Base-by-base conservation (phyloP, 1,284 basidiomycete genomes). In the Pisolithus thermaeus region DNA sequence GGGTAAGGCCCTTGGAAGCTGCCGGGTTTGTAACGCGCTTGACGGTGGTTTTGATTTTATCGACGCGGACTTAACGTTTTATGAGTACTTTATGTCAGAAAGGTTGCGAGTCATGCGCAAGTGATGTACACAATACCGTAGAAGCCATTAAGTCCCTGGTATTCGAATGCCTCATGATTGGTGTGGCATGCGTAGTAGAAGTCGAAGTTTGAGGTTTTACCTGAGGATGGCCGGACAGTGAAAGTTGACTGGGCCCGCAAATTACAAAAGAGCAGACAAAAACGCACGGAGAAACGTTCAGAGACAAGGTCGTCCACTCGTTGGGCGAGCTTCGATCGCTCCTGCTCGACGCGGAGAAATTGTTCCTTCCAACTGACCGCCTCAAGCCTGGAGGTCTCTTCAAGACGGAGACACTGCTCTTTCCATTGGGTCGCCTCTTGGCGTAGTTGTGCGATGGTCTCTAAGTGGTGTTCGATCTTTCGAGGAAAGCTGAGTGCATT, bases 291-390 rank as follows among this genome's bases (percentile, higher is more conserved):
- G 36, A 77, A 61, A 51, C 75, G 74, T 48, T 79, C 76, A 8
- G 74, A 63, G 4, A 80, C 64, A 9, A 84, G 70, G 52, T 84
- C 80, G 43, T 84, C 81, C 11, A 83, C 63, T 30, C 78, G 72
- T 4, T 73, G 73, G 7, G 76, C 71, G 22, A 86, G 69, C 5
- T 74, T 70, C 32, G 73, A 74, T 52, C 84, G 73, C 53, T 85
- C 83, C 52, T 81, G 72, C 55, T 87, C 84, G 27, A 83, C 81
- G 18, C 81, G 76, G 42, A 81, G 66, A 59, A 83, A 87, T 56
- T 85, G 84, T 25, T 85, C 83, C 61, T 86, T 86, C 84, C 84
- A 87, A 58, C 81, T 81, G 14, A 67, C 59, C 1, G 72, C 66
- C 57, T 78, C 77, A 37, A 69, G 68, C 46, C 75, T 66, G 3